Evolutionary conservation across 306 rosid genomes (phyloP).

Genomic region (Cucumis sativus): DNA sequence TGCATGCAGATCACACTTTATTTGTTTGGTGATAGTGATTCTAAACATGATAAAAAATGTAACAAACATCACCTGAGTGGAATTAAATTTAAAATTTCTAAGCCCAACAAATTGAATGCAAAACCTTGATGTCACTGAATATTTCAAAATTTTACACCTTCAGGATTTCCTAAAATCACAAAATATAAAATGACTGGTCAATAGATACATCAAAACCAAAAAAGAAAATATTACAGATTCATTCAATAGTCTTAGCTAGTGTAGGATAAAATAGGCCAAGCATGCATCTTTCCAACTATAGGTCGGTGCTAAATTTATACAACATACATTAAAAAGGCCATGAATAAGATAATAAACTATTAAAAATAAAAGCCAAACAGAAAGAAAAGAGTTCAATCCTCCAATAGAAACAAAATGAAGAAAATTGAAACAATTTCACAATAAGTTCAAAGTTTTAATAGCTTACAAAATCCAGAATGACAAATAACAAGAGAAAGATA

Average conservation of each 20-base stretch:
- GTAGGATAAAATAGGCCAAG: background rate
- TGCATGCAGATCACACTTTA: background rate
- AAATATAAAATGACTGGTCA: conserved; percentile 1
- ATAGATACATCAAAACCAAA: background rate
- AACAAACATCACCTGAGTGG: conserved; percentile 4
- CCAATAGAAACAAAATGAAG: background rate
- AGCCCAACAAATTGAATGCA: conserved; percentile 7
- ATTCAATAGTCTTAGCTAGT: background rate
- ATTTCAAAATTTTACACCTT: conserved; percentile 3
- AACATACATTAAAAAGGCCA: background rate
- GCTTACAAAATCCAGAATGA: background rate
- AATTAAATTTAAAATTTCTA: background rate
- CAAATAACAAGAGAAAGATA: background rate
- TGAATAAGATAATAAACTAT: background rate
- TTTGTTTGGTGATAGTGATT: background rate
- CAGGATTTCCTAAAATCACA: conserved; percentile 1
- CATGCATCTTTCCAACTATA: background rate
- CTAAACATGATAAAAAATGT: background rate
- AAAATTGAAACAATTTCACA: background rate
- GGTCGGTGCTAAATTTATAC: background rate
- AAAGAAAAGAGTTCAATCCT: background rate
- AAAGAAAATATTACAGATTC: background rate
- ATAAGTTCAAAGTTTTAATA: background rate
- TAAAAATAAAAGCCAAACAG: background rate
- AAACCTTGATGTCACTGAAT: conserved; percentile 10